Base-by-base conservation (phyloP, 1,284 basidiomycete species). In the Apiotrichum laibachii region DNA sequence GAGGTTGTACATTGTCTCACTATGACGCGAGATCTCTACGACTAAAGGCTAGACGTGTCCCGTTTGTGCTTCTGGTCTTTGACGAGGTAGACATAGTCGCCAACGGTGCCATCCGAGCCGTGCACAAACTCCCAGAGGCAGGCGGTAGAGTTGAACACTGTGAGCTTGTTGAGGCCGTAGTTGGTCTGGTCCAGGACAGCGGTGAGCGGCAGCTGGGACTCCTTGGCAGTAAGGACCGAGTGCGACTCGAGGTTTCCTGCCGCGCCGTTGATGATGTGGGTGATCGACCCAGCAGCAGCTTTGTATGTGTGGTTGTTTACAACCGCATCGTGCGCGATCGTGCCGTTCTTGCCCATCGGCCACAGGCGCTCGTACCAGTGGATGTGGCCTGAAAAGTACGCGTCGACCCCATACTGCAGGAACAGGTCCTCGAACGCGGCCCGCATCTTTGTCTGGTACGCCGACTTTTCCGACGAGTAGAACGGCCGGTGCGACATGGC, bases 211-310 rank as follows among this genome's bases (percentile, higher is more conserved):
- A 67, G 63, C 18, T 59, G 50, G 11, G 47, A 22, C 43, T 62
- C 52, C 18, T 49, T 56, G n/a, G 63, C 45, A 21, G 57, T 50
- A 43, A 71, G 59, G 8, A 45, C 50, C 7, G 67, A 68, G 55
- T 77, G 74, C n/a, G 68, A 67, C 66, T 77, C 75, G 56, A 70
- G 62, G 61, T 69, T 68, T 15, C 76, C 76, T 0, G 76, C 73
- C 11, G 63, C 67, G 33, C 76, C 76, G 53, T 72, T 72, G 55
- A 74, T 61, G 22, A 77, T 62, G 58, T 71, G 70, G 26, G 60
- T 58, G 21, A 69, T 45, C 18, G 63, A 60, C 18, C 61, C 63
- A 26, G 34, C 35, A 19, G 44, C 46, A 16, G 47, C 18, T 13
- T 26, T 33, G 55, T 68, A 67, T 10, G 72, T 73, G 61, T 73